Conservation (phyloP, 2,329 filamentous ascomycete species). For the Diplodia intermedia region DNA sequence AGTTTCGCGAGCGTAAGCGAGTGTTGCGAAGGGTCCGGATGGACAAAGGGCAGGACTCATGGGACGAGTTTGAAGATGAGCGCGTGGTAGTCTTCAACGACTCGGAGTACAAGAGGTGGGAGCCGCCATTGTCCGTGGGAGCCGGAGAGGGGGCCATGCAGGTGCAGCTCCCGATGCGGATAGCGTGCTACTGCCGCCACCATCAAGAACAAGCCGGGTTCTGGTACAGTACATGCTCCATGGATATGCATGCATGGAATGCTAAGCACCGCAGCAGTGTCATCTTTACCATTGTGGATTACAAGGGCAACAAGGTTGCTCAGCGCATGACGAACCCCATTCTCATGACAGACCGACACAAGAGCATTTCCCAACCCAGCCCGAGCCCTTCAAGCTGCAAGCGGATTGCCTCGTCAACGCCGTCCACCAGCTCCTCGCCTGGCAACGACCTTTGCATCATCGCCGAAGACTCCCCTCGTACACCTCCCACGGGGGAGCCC, state of each 20-base stretch:
- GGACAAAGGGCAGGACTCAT: constrained; percentile 84
- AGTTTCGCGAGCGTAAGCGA: constrained; percentile 83
- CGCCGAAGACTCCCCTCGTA: no score
- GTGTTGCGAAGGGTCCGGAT: constrained; percentile 89
- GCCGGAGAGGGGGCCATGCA: constrained; percentile 61
- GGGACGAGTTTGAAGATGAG: constrained; percentile 47
- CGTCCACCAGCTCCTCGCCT: background rate
- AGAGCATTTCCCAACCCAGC: background rate
- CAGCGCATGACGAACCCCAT: constrained; percentile 87
- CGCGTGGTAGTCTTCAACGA: background rate
- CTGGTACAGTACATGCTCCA: constrained; percentile 47
- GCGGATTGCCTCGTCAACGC: no score
- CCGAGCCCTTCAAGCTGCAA: background rate
- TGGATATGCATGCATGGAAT: background rate
- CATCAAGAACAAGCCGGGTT: constrained; percentile 90
- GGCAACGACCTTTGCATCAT: background rate
- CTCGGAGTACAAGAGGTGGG: constrained; percentile 44
- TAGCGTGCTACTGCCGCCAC: constrained; percentile 92
- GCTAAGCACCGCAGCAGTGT: constrained; percentile 55
- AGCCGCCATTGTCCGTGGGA: constrained; percentile 43
- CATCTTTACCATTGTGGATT: constrained; percentile 90
- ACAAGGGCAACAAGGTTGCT: constrained; percentile 72
- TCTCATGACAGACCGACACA: constrained; percentile 77
- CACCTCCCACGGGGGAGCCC: background rate
- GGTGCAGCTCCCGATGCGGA: constrained; percentile 85